Evolutionary conservation across 2,329 filamentous ascomycete species (phyloP).

Genomic region (Fusarium veterinarium): DNA sequence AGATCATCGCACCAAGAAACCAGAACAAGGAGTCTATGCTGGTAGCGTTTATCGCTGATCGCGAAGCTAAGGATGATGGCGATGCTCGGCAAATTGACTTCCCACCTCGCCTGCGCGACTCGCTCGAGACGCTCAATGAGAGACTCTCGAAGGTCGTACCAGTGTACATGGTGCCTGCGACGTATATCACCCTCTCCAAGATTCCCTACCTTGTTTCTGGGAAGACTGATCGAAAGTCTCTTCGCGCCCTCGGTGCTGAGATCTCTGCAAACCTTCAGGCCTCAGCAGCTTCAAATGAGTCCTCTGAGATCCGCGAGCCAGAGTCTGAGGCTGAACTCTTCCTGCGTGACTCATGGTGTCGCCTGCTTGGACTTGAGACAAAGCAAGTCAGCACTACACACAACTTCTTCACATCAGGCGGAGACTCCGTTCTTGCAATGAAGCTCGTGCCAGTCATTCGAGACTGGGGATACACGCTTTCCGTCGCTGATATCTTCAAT

Average conservation of each 20-base stretch:
- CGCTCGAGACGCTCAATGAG: conserved; percentile 31
- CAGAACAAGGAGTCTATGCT: conserved; percentile 48
- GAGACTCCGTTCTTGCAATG: conserved; percentile 64
- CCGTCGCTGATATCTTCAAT: conserved; percentile 59
- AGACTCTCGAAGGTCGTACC: conserved; percentile 38
- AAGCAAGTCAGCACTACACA: conserved; percentile 51
- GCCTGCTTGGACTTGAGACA: conserved; percentile 49
- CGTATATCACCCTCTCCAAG: conserved; percentile 38
- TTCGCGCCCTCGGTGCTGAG: conserved; percentile 36
- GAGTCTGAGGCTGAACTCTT: conserved; percentile 35
- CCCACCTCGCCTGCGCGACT: conserved; percentile 33
- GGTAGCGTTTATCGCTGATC: conserved; percentile 41
- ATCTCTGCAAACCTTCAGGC: conserved; percentile 36
- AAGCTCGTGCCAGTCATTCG: conserved; percentile 58
- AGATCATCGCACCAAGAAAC: conserved; percentile 58
- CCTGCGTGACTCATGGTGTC: conserved; percentile 52
- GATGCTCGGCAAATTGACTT: conserved; percentile 37
- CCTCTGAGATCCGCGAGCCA: conserved; percentile 23
- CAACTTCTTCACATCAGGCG: conserved; percentile 60
- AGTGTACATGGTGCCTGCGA: conserved; percentile 41
- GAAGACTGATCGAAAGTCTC: conserved; percentile 41
- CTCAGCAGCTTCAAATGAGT: conserved; percentile 5
- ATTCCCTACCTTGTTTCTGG: conserved; percentile 43
- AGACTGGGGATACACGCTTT: conserved; percentile 53
- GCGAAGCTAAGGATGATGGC: conserved; percentile 22